Percentiles rank a stretch among this genome's conserved stretches.
Conservation (phyloP, 2,329 filamentous ascomycete genomes). For the Dothistroma septosporum region DNA sequence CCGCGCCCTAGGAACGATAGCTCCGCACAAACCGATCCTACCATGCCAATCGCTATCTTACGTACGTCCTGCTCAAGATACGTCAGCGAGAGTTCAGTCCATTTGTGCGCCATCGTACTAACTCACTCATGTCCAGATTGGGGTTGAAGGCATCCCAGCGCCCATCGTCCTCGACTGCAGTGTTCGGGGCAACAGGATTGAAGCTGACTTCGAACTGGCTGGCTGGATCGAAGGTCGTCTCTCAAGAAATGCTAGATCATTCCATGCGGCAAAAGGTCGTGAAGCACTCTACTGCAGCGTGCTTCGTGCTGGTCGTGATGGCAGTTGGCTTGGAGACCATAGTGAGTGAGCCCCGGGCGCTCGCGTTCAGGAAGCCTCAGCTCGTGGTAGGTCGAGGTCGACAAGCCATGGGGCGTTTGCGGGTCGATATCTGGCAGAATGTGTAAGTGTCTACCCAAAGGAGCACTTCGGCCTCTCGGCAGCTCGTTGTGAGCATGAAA, state of each 20-base stretch:
- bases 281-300: background rate
- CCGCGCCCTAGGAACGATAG: background rate
- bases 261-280: background rate
- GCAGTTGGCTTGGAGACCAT: slow-evolving; percentile 23
- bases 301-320: slow-evolving; percentile 15
- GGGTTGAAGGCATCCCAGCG: slow-evolving; percentile 8
- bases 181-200: slow-evolving; percentile 18
- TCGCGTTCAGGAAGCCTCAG: background rate
- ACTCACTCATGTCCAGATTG: background rate
- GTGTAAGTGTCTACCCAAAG: background rate
- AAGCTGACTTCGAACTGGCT: slow-evolving; percentile 19
- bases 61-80: background rate
- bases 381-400: slow-evolving; percentile 46
- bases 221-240: background rate
- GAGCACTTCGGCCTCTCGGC: background rate
- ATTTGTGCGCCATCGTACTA: background rate
- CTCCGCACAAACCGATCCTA: background rate
- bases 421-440: slow-evolving; percentile 31
- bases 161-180: slow-evolving; percentile 12
- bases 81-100: background rate
- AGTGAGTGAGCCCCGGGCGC: slow-evolving; percentile 18
- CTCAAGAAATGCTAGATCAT: background rate
- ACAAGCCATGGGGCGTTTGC: slow-evolving; percentile 54
- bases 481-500: background rate
- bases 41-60: background rate